A percentile compares a stretch with the other conserved stretches of the same genome.
phyloP scores from a whole-genome alignment of 495 filamentous ascomycete genomes.

The Pyrenula aspistea region DNA sequence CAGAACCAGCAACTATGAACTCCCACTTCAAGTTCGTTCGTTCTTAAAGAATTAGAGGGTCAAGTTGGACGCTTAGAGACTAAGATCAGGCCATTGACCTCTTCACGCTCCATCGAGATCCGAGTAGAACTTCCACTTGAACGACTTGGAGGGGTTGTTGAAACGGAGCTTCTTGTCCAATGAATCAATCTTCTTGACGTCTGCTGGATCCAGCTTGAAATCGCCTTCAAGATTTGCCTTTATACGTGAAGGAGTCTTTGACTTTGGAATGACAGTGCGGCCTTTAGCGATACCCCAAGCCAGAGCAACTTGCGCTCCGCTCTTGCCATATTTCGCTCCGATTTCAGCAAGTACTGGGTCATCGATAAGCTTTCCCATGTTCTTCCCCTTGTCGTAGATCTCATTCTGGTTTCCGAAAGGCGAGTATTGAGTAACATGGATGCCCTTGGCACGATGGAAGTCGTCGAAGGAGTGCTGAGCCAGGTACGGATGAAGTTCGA shows the following conservation, averaged over 20 bases:
- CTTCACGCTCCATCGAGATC: constrained; percentile 40
- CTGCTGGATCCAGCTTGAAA: constrained; percentile 35
- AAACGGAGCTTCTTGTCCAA: constrained; percentile 42
- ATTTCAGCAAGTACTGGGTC: constrained; percentile 48
- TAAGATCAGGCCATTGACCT: too few relatives aligned
- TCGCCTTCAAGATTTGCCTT: constrained; percentile 37
- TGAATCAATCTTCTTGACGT: constrained; percentile 33
- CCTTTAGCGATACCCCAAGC: constrained; percentile 58
- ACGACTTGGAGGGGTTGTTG: constrained; percentile 47
- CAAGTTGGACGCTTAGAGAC: too few relatives aligned
- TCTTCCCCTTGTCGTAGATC: constrained; percentile 31
- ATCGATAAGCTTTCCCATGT: constrained; percentile 44
- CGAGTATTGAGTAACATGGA: constrained; percentile 53
- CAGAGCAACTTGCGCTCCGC: constrained; percentile 47
- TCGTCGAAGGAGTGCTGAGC: constrained; percentile 43
- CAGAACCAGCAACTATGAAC: too few relatives aligned
- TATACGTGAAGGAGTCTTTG: constrained; percentile 41
- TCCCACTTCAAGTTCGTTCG: too few relatives aligned
- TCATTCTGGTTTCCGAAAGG: constrained; percentile 53
- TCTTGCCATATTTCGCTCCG: constrained; percentile 48
- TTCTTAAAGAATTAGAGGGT: too few relatives aligned
- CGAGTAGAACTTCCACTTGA: constrained; percentile 45
- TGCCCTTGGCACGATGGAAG: constrained; percentile 35
- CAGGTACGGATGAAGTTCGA: constrained; percentile 48
- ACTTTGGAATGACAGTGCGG: constrained; percentile 57